Evolutionary conservation across 2,329 filamentous ascomycete genomes (phyloP).

Genomic region (Fusarium verrucosum): DNA sequence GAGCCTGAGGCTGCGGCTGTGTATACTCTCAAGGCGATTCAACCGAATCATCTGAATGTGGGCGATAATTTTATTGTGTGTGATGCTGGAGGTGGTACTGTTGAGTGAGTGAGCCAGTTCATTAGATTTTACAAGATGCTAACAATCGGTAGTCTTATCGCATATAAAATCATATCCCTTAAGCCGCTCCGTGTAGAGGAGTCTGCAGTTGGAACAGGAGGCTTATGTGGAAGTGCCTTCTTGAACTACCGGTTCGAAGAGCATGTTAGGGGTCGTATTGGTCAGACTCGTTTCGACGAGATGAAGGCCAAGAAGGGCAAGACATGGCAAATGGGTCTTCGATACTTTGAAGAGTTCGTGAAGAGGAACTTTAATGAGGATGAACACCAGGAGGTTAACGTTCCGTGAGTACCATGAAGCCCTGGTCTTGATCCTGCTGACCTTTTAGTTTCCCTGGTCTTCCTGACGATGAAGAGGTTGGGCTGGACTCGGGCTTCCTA

Average conservation of each 20-base stretch:
- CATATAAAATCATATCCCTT: constrained; percentile 80
- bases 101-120: constrained; percentile 63
- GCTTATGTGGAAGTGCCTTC: constrained; percentile 80
- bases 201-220: constrained; percentile 81
- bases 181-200: constrained; percentile 79
- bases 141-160: constrained; percentile 66
- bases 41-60: constrained; percentile 75
- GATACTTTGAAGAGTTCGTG: constrained; percentile 85
- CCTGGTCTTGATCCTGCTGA: neutral
- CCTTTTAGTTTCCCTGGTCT: constrained; percentile 71
- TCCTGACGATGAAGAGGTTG: constrained; percentile 77
- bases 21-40: constrained; percentile 81
- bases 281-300: constrained; percentile 72
- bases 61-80: constrained; percentile 73
- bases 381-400: constrained; percentile 78
- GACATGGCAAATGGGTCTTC: constrained; percentile 81
- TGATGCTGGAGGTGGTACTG: constrained; percentile 70
- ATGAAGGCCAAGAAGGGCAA: constrained; percentile 82
- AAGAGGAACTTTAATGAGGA: constrained; percentile 86
- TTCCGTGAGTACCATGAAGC: constrained; percentile 63
- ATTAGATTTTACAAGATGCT: constrained; percentile 7
- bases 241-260: constrained; percentile 85
- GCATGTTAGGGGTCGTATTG: constrained; percentile 74
- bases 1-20: constrained; percentile 84
- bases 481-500: constrained; percentile 79